Evolutionary conservation across 2,329 filamentous ascomycete species (phyloP).

Genomic region (Pyrenochaeta sp.): DNA sequence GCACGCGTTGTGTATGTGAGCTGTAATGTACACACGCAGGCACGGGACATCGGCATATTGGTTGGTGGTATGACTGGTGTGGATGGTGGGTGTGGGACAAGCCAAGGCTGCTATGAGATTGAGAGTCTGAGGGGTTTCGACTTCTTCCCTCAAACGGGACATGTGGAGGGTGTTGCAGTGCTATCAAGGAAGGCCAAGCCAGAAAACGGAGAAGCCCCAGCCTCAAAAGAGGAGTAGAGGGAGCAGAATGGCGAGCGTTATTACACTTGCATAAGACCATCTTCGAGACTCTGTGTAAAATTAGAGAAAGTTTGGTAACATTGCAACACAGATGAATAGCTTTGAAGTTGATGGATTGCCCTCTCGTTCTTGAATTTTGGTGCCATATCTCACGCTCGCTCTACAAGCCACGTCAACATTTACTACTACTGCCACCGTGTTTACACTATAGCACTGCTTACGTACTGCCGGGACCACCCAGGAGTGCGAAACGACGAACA

Average conservation of each 20-base stretch:
- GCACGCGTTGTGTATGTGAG: slow-evolving; percentile 89
- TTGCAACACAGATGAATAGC: background rate
- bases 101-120: slow-evolving; percentile 72
- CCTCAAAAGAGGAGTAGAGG: background rate
- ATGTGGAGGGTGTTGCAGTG: slow-evolving; percentile 72
- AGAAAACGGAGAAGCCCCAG: background rate
- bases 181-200: slow-evolving; percentile 53
- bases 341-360: slow-evolving; percentile 8
- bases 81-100: slow-evolving; percentile 46
- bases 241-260: background rate
- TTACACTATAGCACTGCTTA: slow-evolving; percentile 44
- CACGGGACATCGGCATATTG: slow-evolving; percentile 87
- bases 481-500: slow-evolving; percentile 89
- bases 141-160: slow-evolving; percentile 89
- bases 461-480: slow-evolving; percentile 89
- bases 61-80: slow-evolving; percentile 71
- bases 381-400: slow-evolving; percentile 24
- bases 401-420: slow-evolving; percentile 14
- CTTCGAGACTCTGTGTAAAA: background rate
- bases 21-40: slow-evolving; percentile 98
- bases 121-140: slow-evolving; percentile 94
- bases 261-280: background rate
- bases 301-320: background rate
- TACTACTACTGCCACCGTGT: background rate
- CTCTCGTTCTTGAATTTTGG: slow-evolving; percentile 23